Base-by-base conservation (phyloP, 306 rosid species). In the barrel medic (Medicago truncatula) region DNA sequence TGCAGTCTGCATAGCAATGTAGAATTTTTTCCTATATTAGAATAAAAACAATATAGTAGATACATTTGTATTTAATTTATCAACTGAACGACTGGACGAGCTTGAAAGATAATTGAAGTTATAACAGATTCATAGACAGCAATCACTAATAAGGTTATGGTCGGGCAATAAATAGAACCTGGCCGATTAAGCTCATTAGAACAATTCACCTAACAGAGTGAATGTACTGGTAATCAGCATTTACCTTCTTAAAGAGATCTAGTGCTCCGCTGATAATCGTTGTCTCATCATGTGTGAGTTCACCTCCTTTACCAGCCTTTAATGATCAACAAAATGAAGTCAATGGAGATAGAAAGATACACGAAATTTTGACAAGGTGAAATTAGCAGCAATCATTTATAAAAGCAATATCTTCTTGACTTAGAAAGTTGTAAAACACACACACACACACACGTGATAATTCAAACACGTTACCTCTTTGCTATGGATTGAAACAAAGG, bases 241-340 rank as follows among this genome's bases (percentile, higher is more conserved):
- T 49, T 78, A 78, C 98, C 96, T 95, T 95, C 84, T 85, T 93
- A 38, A 97, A 92, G 78, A 95, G 90, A 82, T 95, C 98, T 14
- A 95, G 84, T 9, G 98, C 98, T 60, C 98, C 98, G 11, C 96
- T 94, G 76, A 94, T 94, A 77, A 94, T 94, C 13, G 93, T 92
- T 23, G 98, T 85, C 87, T 95, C 98, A 70, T 95, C 96, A 16
- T 89, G 98, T 43, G 98, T 92, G 73, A 95, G 97, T 78, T 95
- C 98, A 64, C 98, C 98, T 7, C 98, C 98, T 82, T 89, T 92
- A 66, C 98, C 98, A 54, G 96, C 98, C 98, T 95, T 74, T 53
- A 17, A 80, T 53, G 62, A 66, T 85, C 58, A 58, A 31, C 21
- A 81, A 43, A 77, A 68, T 68, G 58, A 76, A 43, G 25, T 36